Base-by-base conservation (phyloP, 208 protist species). In the Vickermania ingenoplastis region DNA sequence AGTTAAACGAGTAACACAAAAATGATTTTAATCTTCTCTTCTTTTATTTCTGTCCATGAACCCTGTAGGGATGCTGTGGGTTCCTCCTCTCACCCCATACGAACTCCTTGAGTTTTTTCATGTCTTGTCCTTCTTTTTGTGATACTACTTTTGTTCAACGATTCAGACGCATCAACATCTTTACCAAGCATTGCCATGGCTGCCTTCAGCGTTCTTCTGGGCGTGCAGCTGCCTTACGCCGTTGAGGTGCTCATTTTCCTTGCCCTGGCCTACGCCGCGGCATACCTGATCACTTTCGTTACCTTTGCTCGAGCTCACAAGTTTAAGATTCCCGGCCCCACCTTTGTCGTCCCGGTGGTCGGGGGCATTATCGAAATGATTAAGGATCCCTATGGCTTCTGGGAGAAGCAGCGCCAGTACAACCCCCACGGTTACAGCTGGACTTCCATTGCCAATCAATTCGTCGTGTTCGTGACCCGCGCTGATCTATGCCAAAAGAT, bases 401-500 rank as follows among this genome's bases (percentile, higher is more conserved):
- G 85, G 85, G 81, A 92, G 67, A 75, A 72, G 29, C 85, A 89
- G 69, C 79, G 82, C 60, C 72, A 65, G 41, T 92, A 82, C 66
- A 60, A 57, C 52, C 77, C 81, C n/a, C 67, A 72, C 67, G 80
- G 85, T 29, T 89, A 89, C 79, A 89, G 85, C 68, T 92, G 81
- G 81, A 41, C 72, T 25, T 70, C 85, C 24, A 83, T 92, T 55
- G 55, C 89, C 31, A 89, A 58, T 24, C 71, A 89, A 61, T 89
- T 92, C 49, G 71, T 79, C 2, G 77, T 92, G 26, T 89, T 89
- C 48, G 77, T 89, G 23, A 89, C 85, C 2, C 74, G 78, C 55
- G 67, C 85, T 0, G 81, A 89, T 45, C 69, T 89, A 41, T 88
- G 81, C 71, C 85, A 89, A 45, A 89, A 86, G 70, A 86, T 92